Evolutionary conservation across 768 basidiomycete species (phyloP).

Genomic region (Hypholoma sublateritium): DNA sequence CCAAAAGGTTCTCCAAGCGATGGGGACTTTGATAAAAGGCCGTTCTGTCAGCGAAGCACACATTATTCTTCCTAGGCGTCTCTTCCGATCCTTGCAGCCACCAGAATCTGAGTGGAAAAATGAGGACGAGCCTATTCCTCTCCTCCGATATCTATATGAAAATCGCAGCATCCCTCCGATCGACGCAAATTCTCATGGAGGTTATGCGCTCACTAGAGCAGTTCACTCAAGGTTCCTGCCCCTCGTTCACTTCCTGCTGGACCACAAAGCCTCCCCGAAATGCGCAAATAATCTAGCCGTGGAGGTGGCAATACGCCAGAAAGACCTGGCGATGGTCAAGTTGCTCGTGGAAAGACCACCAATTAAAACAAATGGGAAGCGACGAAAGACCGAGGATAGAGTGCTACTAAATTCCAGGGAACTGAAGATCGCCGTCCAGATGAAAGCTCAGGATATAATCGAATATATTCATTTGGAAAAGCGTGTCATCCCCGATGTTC

Average conservation of each 20-base stretch:
- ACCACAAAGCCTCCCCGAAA: slow-evolving; percentile 68
- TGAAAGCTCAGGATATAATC: slow-evolving; percentile 66
- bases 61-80: slow-evolving; percentile 57
- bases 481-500: slow-evolving; percentile 71
- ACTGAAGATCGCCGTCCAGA: slow-evolving; percentile 65
- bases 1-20: slow-evolving; percentile 45
- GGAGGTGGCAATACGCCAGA: slow-evolving; percentile 70
- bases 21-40: slow-evolving; percentile 30
- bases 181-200: slow-evolving; percentile 66
- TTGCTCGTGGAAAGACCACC: slow-evolving; percentile 53
- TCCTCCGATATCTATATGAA: slow-evolving; percentile 57
- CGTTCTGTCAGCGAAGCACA: slow-evolving; percentile 1
- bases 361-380: slow-evolving; percentile 36
- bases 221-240: slow-evolving; percentile 64
- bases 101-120: slow-evolving; percentile 40
- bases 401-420: slow-evolving; percentile 52
- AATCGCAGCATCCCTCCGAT: slow-evolving; percentile 39
- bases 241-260: slow-evolving; percentile 70
- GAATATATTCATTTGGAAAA: slow-evolving; percentile 72
- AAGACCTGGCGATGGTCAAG: slow-evolving; percentile 66
- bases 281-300: slow-evolving; percentile 66
- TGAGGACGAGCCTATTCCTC: slow-evolving; percentile 58
- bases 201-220: slow-evolving; percentile 82
- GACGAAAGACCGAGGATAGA: slow-evolving; percentile 59
- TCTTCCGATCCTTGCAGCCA: slow-evolving; percentile 57